Base-by-base conservation (phyloP, 805 yeast species). In the Schwanniomyces vanrijiae region DNA sequence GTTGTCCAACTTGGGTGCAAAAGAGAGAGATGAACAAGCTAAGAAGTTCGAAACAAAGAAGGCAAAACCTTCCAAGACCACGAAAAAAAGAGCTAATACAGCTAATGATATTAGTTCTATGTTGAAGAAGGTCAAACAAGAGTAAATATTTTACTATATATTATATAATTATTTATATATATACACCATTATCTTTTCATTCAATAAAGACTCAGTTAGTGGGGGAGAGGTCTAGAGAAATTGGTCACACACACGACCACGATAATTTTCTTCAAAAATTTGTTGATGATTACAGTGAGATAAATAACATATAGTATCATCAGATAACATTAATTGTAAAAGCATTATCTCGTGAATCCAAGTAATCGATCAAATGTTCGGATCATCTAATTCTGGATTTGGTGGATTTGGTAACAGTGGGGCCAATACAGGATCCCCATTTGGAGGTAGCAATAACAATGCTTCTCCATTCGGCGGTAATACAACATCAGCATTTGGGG, bases 11-110 rank as follows among this genome's bases (percentile, higher is more conserved):
- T 55, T 68, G 14, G 99, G 98, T 1, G 82, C 72, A 3, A 75
- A 74, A 43, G 90, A 88, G 51, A 76, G 98, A 48, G 77, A 76
- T 14, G 90, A 83, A 51, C 90, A 87, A 48, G 64, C 79, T 54
- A 77, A 76, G 37, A 86, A 88, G 62, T 83, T 76, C 49, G 86
- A 83, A 50, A 80, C 72, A 52, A 86, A 85, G 46, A 53, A 57
- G 5, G 58, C 64, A 61, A 54, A 71, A 61, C 42, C 64, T 65
- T 54, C 54, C 44, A 54, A 55, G 45, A 39, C 35, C 8, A 26
- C 25, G 6, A 37, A 34, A 19, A 50, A 45, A 26, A 24, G 47
- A 18, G 40, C 40, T n/a, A 37, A 26, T n/a, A 25, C 39, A n/a
- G 25, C 25, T 24, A 37, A 29, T 10, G 42, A 42, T 8, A 37